phyloP scores from a whole-genome alignment of 1,284 basidiomycete species.

The Pyrrhoderma lamaoense region DNA sequence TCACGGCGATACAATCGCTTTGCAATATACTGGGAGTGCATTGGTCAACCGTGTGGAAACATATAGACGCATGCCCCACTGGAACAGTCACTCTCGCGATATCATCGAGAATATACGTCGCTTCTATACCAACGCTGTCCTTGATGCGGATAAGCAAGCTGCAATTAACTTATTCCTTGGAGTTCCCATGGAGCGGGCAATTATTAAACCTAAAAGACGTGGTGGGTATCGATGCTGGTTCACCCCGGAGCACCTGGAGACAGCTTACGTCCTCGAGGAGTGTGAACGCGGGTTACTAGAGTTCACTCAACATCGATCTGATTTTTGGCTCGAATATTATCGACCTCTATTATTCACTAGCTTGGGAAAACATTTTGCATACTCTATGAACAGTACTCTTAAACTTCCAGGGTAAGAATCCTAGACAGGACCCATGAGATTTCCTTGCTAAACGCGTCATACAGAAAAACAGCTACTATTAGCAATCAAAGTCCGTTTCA shows the following conservation, averaged over 20 bases:
- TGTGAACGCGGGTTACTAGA: slow-evolving; percentile 48
- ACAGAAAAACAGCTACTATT: slow-evolving; percentile 60
- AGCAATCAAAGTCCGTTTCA: slow-evolving; percentile 69
- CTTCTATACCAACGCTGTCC: slow-evolving; percentile 93
- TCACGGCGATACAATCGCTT: slow-evolving; percentile 92
- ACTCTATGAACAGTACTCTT: slow-evolving; percentile 79
- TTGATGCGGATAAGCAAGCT: slow-evolving; percentile 96
- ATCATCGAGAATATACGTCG: slow-evolving; percentile 95
- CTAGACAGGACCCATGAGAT: not conserved
- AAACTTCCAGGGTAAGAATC: slow-evolving; percentile 66
- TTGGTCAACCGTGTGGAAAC: slow-evolving; percentile 97
- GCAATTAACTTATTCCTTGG: slow-evolving; percentile 98
- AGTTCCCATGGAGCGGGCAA: slow-evolving; percentile 52
- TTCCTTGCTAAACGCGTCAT: slow-evolving; percentile 14
- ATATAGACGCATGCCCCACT: slow-evolving; percentile 92
- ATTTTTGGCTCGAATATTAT: slow-evolving; percentile 91
- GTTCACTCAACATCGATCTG: slow-evolving; percentile 52
- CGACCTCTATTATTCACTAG: slow-evolving; percentile 78
- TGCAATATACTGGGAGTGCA: slow-evolving; percentile 95
- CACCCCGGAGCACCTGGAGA: slow-evolving; percentile 59
- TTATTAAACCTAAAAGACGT: slow-evolving; percentile 40
- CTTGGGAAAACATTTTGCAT: slow-evolving; percentile 78
- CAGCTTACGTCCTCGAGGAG: slow-evolving; percentile 50
- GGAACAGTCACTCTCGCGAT: slow-evolving; percentile 97
- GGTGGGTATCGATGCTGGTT: slow-evolving; percentile 82